Percentiles rank a stretch among this genome's conserved stretches.
phyloP scores from a whole-genome alignment of 306 rosid genomes.

The Vigna hirtella region DNA sequence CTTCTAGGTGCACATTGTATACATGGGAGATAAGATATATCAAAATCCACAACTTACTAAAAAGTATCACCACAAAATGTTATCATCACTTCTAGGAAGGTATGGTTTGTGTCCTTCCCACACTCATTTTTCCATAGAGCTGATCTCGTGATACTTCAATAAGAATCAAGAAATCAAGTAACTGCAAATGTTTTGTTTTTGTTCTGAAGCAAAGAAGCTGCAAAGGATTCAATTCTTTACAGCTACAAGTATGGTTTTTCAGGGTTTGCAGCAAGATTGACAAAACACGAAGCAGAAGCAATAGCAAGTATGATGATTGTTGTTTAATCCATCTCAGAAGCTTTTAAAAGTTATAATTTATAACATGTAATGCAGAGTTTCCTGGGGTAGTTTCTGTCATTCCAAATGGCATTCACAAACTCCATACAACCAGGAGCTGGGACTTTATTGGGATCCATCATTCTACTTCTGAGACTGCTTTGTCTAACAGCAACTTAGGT shows the following conservation, averaged over 20 bases:
- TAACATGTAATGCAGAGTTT: conserved; percentile 56
- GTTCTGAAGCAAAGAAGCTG: conserved; percentile 77
- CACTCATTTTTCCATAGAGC: conserved; percentile 3
- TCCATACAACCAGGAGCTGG: conserved; percentile 91
- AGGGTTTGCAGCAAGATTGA: conserved; percentile 83
- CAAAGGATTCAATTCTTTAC: conserved; percentile 66
- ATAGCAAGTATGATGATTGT: conserved; percentile 54
- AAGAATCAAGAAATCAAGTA: conserved; percentile 10
- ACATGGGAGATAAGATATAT: conserved; percentile 65
- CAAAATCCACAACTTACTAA: conserved; percentile 59
- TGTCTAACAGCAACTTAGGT: conserved; percentile 55
- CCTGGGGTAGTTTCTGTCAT: conserved; percentile 73
- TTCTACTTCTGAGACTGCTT: conserved; percentile 46
- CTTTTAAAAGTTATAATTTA: conserved; percentile 29
- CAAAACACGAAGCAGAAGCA: conserved; percentile 66
- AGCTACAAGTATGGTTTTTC: conserved; percentile 89
- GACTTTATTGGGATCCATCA: conserved; percentile 69
- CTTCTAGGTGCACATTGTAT: conserved; percentile 74
- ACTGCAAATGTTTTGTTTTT: conserved; percentile 32
- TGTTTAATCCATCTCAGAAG: conserved; percentile 39
- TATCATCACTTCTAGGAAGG: conserved; percentile 75
- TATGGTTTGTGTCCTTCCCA: conserved; percentile 40
- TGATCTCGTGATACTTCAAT: no score
- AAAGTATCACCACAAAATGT: conserved; percentile 61
- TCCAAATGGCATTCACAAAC: conserved; percentile 70